Conservation (phyloP, 768 basidiomycete species). For the Tremella mesenterica region DNA sequence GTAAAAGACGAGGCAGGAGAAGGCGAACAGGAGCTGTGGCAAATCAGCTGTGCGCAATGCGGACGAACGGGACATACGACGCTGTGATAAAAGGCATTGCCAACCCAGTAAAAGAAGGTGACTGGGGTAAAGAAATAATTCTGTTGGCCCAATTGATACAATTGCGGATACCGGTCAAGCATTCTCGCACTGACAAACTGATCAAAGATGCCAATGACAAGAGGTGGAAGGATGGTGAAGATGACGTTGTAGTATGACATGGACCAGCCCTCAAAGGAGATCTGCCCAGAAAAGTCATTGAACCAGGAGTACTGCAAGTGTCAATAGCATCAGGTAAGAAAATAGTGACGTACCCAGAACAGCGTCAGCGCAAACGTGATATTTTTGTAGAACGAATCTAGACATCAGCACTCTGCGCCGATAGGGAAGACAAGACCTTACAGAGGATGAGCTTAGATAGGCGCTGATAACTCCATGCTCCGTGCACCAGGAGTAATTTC, state of each 20-base stretch:
- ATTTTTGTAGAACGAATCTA: slow-evolving; percentile 98
- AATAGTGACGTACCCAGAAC: slow-evolving; percentile 66
- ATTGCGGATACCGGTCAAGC: slow-evolving; percentile 90
- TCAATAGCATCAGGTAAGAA: slow-evolving; percentile 1
- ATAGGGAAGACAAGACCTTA: slow-evolving; percentile 47
- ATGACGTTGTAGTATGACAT: slow-evolving; percentile 92
- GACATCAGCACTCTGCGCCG: slow-evolving; percentile 1
- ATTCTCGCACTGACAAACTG: slow-evolving; percentile 97
- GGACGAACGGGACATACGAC: slow-evolving; percentile 26
- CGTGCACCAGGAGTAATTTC: slow-evolving; percentile 90
- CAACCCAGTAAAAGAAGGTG: slow-evolving; percentile 45
- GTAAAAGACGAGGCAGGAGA: slow-evolving; percentile 85
- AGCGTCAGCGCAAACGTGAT: slow-evolving; percentile 97
- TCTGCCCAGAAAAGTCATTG: slow-evolving; percentile 99
- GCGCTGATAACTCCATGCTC: slow-evolving; percentile 95
- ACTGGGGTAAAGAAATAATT: slow-evolving; percentile 61
- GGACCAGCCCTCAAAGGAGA: slow-evolving; percentile 98
- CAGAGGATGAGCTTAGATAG: slow-evolving; percentile 92
- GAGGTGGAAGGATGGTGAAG: slow-evolving; percentile 89
- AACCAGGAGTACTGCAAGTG: slow-evolving; percentile 82
- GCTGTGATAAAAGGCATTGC: slow-evolving; percentile 45
- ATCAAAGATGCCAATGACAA: slow-evolving; percentile 96
- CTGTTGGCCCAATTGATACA: slow-evolving; percentile 87
- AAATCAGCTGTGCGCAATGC: background rate
- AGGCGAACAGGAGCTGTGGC: slow-evolving; percentile 68